Percentiles rank a stretch among this genome's conserved stretches.
These are phyloP conservation scores for Populus alba DNA, from an alignment of 345 rosid genomes.

Conservation along the genomic window DNA sequence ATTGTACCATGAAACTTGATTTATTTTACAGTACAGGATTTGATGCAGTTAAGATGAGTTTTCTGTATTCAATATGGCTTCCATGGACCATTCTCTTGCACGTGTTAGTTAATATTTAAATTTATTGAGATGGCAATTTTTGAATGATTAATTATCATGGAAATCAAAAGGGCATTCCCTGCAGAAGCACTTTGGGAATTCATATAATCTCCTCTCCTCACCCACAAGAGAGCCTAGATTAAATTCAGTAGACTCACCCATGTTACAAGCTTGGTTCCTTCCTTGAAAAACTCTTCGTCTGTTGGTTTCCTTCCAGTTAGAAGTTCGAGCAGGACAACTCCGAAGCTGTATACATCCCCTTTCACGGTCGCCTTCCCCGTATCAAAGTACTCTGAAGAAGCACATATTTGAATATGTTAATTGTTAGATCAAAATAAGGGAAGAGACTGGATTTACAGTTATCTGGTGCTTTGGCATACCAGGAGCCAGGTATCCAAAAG, in stretches of 20 bases:
- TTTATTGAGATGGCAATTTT: not conserved
- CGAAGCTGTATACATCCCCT: constrained; percentile 86
- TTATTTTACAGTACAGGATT: not conserved
- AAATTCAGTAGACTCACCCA: constrained; percentile 47
- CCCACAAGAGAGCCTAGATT: not conserved
- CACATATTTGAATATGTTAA: not conserved
- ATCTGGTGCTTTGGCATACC: constrained; percentile 31
- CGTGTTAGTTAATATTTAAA: not conserved
- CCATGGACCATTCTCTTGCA: not conserved
- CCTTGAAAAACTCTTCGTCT: constrained; percentile 79
- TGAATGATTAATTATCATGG: not conserved
- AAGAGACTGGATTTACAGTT: not conserved
- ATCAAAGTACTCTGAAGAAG: constrained; percentile 67
- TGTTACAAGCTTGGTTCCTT: constrained; percentile 85
- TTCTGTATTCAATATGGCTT: not conserved
- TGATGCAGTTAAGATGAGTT: not conserved
- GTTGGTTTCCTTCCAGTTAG: constrained; percentile 72
- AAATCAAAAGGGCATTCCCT: not conserved
- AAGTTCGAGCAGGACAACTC: constrained; percentile 78
- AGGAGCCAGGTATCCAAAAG: constrained; percentile 86
- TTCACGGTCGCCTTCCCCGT: constrained; percentile 74
- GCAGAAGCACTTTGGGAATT: not conserved
- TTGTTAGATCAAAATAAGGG: not conserved
- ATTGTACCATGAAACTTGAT: not conserved
- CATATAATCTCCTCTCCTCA: not conserved